Base-by-base conservation (phyloP, 345 rosid genomes). In the Aethionema arabicum region DNA sequence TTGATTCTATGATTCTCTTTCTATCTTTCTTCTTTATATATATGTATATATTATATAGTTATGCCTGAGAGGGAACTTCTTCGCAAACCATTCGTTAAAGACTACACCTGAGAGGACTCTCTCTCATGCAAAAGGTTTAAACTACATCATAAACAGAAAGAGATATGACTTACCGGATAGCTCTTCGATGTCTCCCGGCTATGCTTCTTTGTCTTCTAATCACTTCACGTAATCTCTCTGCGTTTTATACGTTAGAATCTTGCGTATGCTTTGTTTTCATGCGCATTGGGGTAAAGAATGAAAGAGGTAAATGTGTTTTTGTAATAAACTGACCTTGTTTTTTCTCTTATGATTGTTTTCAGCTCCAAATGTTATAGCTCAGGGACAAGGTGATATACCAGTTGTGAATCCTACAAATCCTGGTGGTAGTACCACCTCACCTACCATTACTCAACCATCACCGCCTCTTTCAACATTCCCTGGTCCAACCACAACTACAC, bases 331-430 rank as follows among this genome's bases (percentile, higher is more conserved):
- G 21, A 66, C 59, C 59, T 54, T 39, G 10, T 55, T 61, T 60
- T 45, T n/a, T n/a, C n/a, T 39, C 1, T 66, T 31, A 32, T 72
- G 54, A 66, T 54, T 66, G 68, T 11, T 61, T 72, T 48, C 69
- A 66, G 76, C 67, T 40, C 21, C 53, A 66, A 39, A 66, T 67
- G 69, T 67, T 35, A 56, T 56, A 56, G 77, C 72, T 56, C 77
- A 67, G 7, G 76, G 77, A 55, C 65, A 73, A 36, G 72, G 68
- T 61, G 72, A 61, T 61, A 67, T 85, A 75, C 97, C 97, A 31
- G 63, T 83, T 31, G 83, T 87, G 37, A 87, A 90, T 65, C 96
- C 95, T 14, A 75, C 93, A 61, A 60, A 72, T 67, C 96, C 92
- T 0, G 77, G 69, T 31, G 76, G 77, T 36, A 37, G 52, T 47